phyloP scores from a whole-genome alignment of 495 filamentous ascomycete species.

The Tuber indicum region DNA sequence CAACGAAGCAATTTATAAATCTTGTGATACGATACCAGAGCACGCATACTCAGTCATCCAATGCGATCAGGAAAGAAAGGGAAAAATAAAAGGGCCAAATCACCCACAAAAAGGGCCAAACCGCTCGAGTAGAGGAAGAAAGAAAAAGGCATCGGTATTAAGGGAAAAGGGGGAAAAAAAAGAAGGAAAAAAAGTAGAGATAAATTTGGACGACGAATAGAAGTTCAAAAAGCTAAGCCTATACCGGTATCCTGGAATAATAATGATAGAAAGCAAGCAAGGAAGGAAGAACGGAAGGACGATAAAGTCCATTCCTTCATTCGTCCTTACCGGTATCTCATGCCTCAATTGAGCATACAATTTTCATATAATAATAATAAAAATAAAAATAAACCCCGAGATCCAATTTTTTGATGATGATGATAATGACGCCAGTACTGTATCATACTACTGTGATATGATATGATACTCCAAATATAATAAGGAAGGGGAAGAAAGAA shows the following conservation, averaged over 20 bases:
- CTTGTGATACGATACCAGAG: not conserved
- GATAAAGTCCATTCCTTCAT: not conserved
- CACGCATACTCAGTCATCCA: not conserved
- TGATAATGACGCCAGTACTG: not conserved
- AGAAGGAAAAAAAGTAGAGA: not conserved
- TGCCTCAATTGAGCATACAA: not conserved
- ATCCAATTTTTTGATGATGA: not conserved
- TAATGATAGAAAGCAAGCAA: not conserved
- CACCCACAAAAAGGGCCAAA: slow-evolving; percentile 12
- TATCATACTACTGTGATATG: slow-evolving; percentile 4
- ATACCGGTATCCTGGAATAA: not conserved
- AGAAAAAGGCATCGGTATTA: slow-evolving; percentile 7
- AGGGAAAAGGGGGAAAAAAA: not conserved
- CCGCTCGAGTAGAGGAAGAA: not conserved
- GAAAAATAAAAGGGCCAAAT: not conserved
- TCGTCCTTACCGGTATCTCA: not conserved
- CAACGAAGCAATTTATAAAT: not conserved
- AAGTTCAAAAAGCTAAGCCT: not conserved
- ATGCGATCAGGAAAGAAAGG: not conserved
- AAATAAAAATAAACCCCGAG: not conserved
- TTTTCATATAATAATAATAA: not conserved
- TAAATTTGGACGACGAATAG: not conserved
- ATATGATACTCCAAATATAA: not conserved
- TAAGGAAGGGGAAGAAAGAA: not conserved
- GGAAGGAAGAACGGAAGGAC: not conserved